phyloP scores from a whole-genome alignment of 164 flowering plant species.

The Vitis amurensis region DNA sequence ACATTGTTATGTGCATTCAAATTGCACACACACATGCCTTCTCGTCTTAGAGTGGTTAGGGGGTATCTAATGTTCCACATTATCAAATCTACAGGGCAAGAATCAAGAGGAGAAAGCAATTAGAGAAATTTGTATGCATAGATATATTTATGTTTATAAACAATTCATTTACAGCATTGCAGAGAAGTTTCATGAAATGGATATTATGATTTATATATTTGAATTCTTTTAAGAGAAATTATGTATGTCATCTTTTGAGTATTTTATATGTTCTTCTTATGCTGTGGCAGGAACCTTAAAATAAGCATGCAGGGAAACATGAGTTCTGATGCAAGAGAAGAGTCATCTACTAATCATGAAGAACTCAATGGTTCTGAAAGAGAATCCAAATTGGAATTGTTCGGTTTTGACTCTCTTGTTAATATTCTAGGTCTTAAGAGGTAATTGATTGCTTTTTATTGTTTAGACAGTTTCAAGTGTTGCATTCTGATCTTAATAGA shows the following conservation, averaged over 20 bases:
- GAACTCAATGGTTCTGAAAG: conserved; percentile 44
- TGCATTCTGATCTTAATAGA: background rate
- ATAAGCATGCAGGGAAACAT: conserved; percentile 25
- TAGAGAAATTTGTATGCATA: background rate
- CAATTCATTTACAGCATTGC: too few relatives aligned
- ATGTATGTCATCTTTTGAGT: background rate
- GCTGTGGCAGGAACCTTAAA: conserved; percentile 49
- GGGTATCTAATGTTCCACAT: background rate
- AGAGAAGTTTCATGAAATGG: too few relatives aligned
- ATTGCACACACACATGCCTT: background rate
- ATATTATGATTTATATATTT: background rate
- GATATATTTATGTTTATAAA: background rate
- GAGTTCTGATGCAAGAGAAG: conserved; percentile 36
- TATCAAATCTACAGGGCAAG: background rate
- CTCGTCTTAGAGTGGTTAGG: background rate
- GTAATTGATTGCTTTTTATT: conserved; percentile 31
- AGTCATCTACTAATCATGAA: conserved; percentile 33
- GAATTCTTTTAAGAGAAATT: background rate
- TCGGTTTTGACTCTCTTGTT: conserved; percentile 98
- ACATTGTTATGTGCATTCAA: background rate
- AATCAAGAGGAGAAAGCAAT: background rate
- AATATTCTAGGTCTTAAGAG: conserved; percentile 92
- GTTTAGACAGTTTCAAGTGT: background rate
- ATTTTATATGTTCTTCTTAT: background rate
- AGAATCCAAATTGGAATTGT: conserved; percentile 87